phyloP scores from a whole-genome alignment of 2,329 filamentous ascomycete species.

The Exophiala viscosa region DNA sequence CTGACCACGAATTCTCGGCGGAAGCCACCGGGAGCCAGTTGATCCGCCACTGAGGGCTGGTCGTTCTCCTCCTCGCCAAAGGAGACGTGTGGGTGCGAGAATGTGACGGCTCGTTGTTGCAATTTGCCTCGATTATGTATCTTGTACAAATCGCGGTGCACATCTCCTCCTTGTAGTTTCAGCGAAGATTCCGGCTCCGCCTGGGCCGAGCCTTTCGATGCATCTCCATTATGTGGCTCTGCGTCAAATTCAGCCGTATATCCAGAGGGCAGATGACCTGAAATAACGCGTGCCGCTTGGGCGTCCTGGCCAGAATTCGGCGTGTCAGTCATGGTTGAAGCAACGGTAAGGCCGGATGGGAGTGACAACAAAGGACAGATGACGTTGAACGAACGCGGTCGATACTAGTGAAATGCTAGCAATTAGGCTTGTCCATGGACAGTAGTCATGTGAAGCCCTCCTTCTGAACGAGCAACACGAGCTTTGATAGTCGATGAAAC shows the following conservation, averaged over 20 bases:
- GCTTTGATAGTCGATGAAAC: neutral
- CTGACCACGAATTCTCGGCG: conserved; percentile 49
- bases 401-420: neutral
- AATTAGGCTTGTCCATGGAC: neutral
- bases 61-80: conserved; percentile 35
- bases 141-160: conserved; percentile 74
- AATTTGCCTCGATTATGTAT: conserved; percentile 57
- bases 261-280: conserved; percentile 23
- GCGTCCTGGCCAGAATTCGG: conserved; percentile 13
- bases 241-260: conserved; percentile 24
- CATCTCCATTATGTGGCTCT: conserved; percentile 1
- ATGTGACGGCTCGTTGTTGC: conserved; percentile 62
- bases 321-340: conserved; percentile 20
- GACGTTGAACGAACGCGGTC: neutral
- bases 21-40: conserved; percentile 52
- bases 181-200: conserved; percentile 57
- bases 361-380: too few species aligned
- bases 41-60: conserved; percentile 40
- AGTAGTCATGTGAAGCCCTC: neutral
- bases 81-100: conserved; percentile 50
- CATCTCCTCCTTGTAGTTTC: conserved; percentile 69
- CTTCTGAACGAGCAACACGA: neutral
- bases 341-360: neutral
- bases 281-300: conserved; percentile 19
- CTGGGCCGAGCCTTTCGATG: neutral